Percentiles rank a stretch among this genome's conserved stretches.
These are phyloP conservation scores for Marasmius fiardii DNA, from an alignment of 1,284 basidiomycete genomes.

Conservation along the genomic window DNA sequence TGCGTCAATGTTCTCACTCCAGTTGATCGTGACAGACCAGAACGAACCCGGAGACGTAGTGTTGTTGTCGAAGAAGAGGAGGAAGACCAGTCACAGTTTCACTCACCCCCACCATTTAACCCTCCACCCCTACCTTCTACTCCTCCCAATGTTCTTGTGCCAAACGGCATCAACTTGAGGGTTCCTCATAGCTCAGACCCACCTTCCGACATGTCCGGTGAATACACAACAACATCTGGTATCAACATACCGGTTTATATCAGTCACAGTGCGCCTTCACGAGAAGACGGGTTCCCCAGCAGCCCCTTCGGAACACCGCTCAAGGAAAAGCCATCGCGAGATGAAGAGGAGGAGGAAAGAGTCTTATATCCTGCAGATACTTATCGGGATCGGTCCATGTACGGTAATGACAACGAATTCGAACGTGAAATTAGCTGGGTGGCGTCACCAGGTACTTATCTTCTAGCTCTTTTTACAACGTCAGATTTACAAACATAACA, in stretches of 20 bases:
- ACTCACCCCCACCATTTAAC: slow-evolving; percentile 30
- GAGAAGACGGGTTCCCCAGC: slow-evolving; percentile 55
- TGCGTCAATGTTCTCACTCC: slow-evolving; percentile 12
- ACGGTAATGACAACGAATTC: slow-evolving; percentile 40
- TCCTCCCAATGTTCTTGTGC: slow-evolving; percentile 26
- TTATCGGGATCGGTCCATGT: slow-evolving; percentile 39
- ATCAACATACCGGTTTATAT: slow-evolving; percentile 45
- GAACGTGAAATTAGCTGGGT: slow-evolving; percentile 76
- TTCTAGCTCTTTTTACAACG: slow-evolving; percentile 13
- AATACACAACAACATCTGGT: slow-evolving; percentile 34
- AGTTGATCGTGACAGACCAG: slow-evolving; percentile 23
- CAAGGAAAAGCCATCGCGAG: slow-evolving; percentile 51
- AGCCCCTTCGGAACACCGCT: slow-evolving; percentile 73
- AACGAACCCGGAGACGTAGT: slow-evolving; percentile 54
- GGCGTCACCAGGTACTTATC: slow-evolving; percentile 57
- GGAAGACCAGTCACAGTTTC: slow-evolving; percentile 32
- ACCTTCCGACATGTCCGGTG: slow-evolving; percentile 42
- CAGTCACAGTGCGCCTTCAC: slow-evolving; percentile 42
- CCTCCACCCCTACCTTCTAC: slow-evolving; percentile 24
- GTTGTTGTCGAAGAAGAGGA: slow-evolving; percentile 71
- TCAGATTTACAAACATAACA: not conserved
- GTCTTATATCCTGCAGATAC: slow-evolving; percentile 55
- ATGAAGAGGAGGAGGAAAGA: slow-evolving; percentile 64
- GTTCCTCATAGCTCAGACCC: slow-evolving; percentile 48
- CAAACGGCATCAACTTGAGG: slow-evolving; percentile 27